These are phyloP conservation scores for Cercospora berteroae DNA, from an alignment of 2,329 filamentous ascomycete species.

Conservation along the genomic window DNA sequence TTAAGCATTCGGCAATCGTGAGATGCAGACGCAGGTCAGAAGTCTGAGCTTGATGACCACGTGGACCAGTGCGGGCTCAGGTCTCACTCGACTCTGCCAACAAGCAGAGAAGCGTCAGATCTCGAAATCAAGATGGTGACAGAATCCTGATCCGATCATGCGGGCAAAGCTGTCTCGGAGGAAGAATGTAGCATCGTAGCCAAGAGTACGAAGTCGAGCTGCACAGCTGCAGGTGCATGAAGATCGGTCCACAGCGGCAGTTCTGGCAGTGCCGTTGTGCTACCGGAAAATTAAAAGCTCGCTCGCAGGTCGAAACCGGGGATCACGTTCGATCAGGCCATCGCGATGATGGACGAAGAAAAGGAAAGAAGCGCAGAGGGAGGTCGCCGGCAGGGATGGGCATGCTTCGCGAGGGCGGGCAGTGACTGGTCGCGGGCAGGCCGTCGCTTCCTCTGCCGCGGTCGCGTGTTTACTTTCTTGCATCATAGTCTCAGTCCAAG, in stretches of 20 bases:
- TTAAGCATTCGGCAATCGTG: background rate
- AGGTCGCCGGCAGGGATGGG: constrained; percentile 11
- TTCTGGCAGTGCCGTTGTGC: background rate
- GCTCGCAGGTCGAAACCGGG: background rate
- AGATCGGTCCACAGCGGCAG: background rate
- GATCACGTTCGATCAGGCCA: background rate
- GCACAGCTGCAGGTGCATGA: background rate
- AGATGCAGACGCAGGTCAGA: background rate
- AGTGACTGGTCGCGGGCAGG: background rate
- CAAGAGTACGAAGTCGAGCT: background rate
- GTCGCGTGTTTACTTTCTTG: constrained; percentile 12
- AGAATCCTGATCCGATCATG: background rate
- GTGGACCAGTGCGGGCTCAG: background rate
- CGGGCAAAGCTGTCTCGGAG: background rate
- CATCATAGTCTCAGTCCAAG: constrained; percentile 10
- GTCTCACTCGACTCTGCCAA: background rate
- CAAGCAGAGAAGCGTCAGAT: background rate
- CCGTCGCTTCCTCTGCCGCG: constrained; percentile 3
- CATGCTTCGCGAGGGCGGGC: background rate
- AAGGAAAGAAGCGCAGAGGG: constrained; percentile 9
- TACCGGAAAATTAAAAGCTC: background rate
- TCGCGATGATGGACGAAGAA: background rate
- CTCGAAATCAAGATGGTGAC: background rate
- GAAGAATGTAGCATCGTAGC: background rate
- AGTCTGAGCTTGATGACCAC: background rate